Base-by-base conservation (phyloP, 805 yeast genomes). In the Kluyveromyces lactis region DNA sequence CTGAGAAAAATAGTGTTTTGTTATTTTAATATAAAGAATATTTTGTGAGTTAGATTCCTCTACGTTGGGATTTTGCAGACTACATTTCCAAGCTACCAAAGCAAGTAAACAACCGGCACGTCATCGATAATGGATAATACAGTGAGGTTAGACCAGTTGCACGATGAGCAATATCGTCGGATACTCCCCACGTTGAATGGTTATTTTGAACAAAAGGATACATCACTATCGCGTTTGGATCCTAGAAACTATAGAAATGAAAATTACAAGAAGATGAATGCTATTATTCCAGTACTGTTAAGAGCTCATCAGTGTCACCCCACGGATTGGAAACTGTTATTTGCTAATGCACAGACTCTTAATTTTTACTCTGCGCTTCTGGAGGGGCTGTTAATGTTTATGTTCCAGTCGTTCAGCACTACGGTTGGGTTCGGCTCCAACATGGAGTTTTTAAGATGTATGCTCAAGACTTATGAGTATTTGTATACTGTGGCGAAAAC, bases 341-440 rank as follows among this genome's bases (percentile, higher is more conserved):
- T 34, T 12, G n/a, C 18, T 5, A 16, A 15, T 4, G 7, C 18
- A 13, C 29, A 39, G 18, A 17, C 48, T n/a, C 33, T 48, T 24
- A 36, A 42, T 21, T 23, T 33, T 9, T 50, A 50, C 31, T 38
- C 39, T 9, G 35, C 38, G n/a, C 36, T 48, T 26, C 35, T 51
- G 23, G 36, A 33, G 19, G 45, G 43, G 24, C 40, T 46, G 2
- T 29, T 42, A 7, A 45, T 39, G 26, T 39, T 48, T 18, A 40
- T 52, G 3, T 47, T 49, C 26, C 36, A 45, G 15, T 12, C 35
- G 9, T 42, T 44, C 18, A 42, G 44, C 9, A 29, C 47, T 10
- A 36, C 43, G 18, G 49, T 48, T 23, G 46, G 50, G 37, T 42
- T 45, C 21, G 40, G 38, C 4, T 36, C 41, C 6, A 40, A 40